Base-by-base conservation (phyloP, 2,329 filamentous ascomycete species). In the Botrytis fragariae region DNA sequence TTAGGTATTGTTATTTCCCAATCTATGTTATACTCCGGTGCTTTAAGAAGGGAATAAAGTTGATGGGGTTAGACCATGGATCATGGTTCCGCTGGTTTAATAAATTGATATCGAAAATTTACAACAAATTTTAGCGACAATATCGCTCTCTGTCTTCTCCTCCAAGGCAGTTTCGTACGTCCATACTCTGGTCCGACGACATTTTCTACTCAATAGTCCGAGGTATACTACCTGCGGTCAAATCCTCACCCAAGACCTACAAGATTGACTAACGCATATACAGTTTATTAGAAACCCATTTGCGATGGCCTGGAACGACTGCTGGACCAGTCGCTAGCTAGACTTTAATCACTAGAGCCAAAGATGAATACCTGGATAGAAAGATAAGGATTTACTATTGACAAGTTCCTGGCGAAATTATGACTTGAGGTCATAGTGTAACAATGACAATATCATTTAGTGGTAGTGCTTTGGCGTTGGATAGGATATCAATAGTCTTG, bases 111-210 rank as follows among this genome's bases (percentile, higher is more conserved):
- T n/a, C n/a, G n/a, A n/a, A n/a, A n/a, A n/a, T n/a, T n/a, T n/a
- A n/a, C n/a, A n/a, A n/a, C n/a, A n/a, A n/a, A 45, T 22, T 45
- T 1, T 6, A 22, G 8, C 8, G 9, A 48, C 8, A 10, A 48
- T 48, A 25, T 4, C 45, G 8, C 9, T 25, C 10, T 51, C 22
- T 25, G 22, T 51, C 2, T 25, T 0, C 1, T 3, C 0, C 4
- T 14, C 4, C 1, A 8, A 7, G 10, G 10, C 25, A 1, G 14
- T 25, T 12, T 0, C 10, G 1, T 14, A 51, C 22, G 9, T 1
- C 10, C 1, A 51, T 25, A 1, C 3, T 51, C 22, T 25, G 20
- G 45, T 10, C 2, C 45, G 45, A 51, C 4, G 9, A 0, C 4
- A 14, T 22, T 1, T 6, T 25, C 4, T 25, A 51, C 10, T 51